Evolutionary conservation across 352 stramenopile genomes (phyloP).

Genomic region (Chrysophaeum taylorii): DNA sequence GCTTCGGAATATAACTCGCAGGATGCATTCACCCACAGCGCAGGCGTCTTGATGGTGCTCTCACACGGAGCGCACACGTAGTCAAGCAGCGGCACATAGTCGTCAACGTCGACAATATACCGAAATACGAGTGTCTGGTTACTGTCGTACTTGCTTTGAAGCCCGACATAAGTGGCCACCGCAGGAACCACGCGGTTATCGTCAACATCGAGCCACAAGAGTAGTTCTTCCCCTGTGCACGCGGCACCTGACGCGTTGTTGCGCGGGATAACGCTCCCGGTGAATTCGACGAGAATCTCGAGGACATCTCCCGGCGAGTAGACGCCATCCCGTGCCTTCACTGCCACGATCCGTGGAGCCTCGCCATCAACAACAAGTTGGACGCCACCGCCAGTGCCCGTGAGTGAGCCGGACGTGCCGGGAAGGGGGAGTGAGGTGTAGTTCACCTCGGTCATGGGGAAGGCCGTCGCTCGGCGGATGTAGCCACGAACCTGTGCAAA

Average conservation of each 20-base stretch:
- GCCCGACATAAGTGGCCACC: background rate
- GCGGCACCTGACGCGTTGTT: background rate
- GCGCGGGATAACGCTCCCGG: background rate
- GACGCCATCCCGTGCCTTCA: background rate
- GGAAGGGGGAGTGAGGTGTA: background rate
- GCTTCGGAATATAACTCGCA: background rate
- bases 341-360: background rate
- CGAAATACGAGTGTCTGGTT: conserved; percentile 14
- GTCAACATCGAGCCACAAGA: background rate
- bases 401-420: conserved; percentile 37
- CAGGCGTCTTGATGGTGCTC: background rate
- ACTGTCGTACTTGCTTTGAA: background rate
- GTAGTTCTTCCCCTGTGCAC: background rate
- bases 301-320: conserved; percentile 15
- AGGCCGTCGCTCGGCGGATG: background rate
- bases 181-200: background rate
- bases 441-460: background rate
- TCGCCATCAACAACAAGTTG: conserved; percentile 35
- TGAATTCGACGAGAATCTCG: conserved; percentile 16
- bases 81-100: conserved; percentile 9
- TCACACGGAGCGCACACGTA: conserved; percentile 18
- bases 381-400: conserved; percentile 51
- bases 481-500: background rate
- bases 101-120: conserved; percentile 17
- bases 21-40: conserved; percentile 4